Percentiles rank a stretch among this genome's conserved stretches.
Evolutionary conservation across 2,329 filamentous ascomycete genomes (phyloP).

Genomic region (Hypocrella siamensis): DNA sequence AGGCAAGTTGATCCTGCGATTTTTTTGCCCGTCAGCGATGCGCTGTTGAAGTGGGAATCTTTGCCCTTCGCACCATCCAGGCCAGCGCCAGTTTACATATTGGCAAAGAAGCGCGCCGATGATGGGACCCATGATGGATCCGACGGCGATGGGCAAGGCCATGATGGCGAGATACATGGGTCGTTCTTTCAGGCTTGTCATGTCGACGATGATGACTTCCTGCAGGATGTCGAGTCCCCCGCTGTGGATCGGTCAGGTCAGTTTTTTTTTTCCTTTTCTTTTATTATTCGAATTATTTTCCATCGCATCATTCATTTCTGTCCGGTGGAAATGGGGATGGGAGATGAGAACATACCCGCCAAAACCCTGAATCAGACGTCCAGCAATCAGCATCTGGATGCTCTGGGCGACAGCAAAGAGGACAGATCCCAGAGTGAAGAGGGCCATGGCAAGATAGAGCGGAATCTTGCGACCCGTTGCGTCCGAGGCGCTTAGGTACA

Average conservation of each 20-base stretch:
- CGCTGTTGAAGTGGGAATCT: too few relatives aligned
- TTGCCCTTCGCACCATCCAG: too few relatives aligned
- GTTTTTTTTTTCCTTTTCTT: too few relatives aligned
- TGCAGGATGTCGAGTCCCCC: constrained; percentile 11
- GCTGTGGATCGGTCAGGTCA: too few relatives aligned
- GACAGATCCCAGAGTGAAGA: constrained; percentile 24
- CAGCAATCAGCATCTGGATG: constrained; percentile 14
- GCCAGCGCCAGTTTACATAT: constrained; percentile 13
- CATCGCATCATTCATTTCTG: too few relatives aligned
- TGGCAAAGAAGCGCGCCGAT: constrained; percentile 11
- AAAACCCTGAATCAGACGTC: constrained; percentile 16
- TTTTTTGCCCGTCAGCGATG: too few relatives aligned
- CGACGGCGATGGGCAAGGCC: constrained; percentile 7
- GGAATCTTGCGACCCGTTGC: constrained; percentile 16
- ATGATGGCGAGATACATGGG: constrained; percentile 10
- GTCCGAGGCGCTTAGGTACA: constrained; percentile 16
- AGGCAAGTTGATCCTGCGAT: constrained; percentile 16
- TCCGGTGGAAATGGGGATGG: too few relatives aligned
- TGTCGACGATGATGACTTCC: constrained; percentile 11
- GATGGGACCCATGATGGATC: constrained; percentile 9
- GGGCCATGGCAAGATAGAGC: constrained; percentile 12
- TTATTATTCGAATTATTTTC: too few relatives aligned
- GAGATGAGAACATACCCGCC: too few relatives aligned
- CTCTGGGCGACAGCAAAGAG: constrained; percentile 16
- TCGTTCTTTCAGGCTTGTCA: constrained; percentile 14